These are phyloP conservation scores for Rosa lucieae DNA, from an alignment of 306 rosid genomes.

Conservation along the genomic window DNA sequence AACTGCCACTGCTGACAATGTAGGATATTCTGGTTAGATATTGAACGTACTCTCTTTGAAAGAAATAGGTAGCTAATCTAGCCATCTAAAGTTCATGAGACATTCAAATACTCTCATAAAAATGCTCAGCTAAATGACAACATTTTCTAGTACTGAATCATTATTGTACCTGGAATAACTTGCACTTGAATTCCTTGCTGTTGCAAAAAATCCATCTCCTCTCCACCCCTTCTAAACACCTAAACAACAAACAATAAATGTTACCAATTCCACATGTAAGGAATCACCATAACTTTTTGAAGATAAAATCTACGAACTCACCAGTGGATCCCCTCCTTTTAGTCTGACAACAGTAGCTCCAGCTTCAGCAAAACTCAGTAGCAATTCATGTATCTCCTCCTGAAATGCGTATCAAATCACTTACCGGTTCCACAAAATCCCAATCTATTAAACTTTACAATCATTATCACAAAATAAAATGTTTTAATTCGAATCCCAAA, in stretches of 20 bases:
- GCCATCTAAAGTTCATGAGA: background rate
- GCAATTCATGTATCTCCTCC: constrained; percentile 45
- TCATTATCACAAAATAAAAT: background rate
- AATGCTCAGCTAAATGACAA: constrained; percentile 21
- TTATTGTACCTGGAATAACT: constrained; percentile 82
- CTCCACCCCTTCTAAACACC: constrained; percentile 99
- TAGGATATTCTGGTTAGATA: background rate
- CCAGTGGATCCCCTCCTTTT: constrained; percentile 62
- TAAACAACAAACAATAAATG: constrained; percentile 24
- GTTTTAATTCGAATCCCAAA: background rate
- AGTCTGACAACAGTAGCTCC: no score
- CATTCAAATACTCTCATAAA: background rate
- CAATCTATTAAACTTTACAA: background rate
- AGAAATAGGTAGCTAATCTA: background rate
- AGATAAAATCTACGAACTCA: constrained; percentile 38
- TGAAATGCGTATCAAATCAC: constrained; percentile 26
- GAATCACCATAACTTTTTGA: background rate
- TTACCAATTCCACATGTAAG: background rate
- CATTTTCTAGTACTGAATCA: background rate
- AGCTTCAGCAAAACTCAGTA: no score
- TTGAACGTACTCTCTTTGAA: background rate
- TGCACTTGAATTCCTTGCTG: constrained; percentile 88
- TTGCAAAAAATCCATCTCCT: constrained; percentile 96
- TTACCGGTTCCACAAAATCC: constrained; percentile 2
- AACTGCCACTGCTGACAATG: background rate